Evolutionary conservation across 2,329 filamentous ascomycete species (phyloP), one percentile per base, ranked within the genome.

Genomic region (Phialocephala subalpina): DNA sequence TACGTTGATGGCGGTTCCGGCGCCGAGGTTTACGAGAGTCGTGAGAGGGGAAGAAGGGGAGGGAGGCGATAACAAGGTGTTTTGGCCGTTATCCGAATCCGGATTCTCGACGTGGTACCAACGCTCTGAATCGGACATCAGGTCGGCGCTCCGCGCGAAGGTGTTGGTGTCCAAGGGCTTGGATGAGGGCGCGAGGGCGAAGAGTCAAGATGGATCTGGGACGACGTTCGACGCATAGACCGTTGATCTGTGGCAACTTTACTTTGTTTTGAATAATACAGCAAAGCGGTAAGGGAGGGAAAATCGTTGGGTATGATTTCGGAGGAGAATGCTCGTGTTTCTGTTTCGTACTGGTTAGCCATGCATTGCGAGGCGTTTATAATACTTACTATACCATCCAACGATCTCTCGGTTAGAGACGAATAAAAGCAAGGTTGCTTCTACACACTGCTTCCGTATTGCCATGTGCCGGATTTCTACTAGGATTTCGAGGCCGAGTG

Each of bases 1-100:
- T 74, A 87, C 91, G 65, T 88, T 95, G 45, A 76, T 71, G 18
- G 69, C 64, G 18, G 62, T 53, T 4, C 49, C 49, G 3, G 49
- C 65, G 7, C 69, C 71, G 0, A 66, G 58, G 8, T 53, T 53
- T 33, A 36, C 58, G 1, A 70, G 75, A 6, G 69, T 73, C 14
- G 45, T 75, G 0, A 59, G 57, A 16, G 64, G 63, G 2, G 58
- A 38, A 8, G 66, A 62, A 1, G 63, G 66, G 16, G 58, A 63
- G 11, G 52, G 58, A 11, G 66, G 9, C 9, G 29, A 71, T n/a
- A 80, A 79, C 45, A 70, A 73, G 57, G 73, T 77, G 1, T 67
- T 80, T 6, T 78, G 75, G 73, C 78, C 77, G 1, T 67, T 79
- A 55, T 80, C 82, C 70, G 76, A 77, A 35, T 75, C 74, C 56